These are phyloP conservation scores for Rosellinia necatrix DNA, from an alignment of 2,329 filamentous ascomycete genomes.

Conservation along the genomic window DNA sequence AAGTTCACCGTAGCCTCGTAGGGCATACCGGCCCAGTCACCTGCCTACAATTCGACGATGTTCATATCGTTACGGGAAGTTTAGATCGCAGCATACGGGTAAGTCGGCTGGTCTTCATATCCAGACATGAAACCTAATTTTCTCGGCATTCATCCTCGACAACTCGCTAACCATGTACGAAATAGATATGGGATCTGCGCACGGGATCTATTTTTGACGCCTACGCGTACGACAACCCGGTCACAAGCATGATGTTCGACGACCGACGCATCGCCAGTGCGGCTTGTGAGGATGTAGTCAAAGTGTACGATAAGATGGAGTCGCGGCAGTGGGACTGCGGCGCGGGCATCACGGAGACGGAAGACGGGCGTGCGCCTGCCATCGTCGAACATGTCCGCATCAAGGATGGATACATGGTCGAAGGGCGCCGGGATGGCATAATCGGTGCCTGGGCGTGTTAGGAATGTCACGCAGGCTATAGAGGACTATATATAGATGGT, in stretches of 20 bases:
- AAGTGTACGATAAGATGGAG: constrained; percentile 97
- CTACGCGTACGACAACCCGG: constrained; percentile 89
- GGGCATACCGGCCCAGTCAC: constrained; percentile 96
- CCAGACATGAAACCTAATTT: background rate
- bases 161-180: background rate
- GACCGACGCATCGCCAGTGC: constrained; percentile 85
- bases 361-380: constrained; percentile 66
- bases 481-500: background rate
- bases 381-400: constrained; percentile 86
- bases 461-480: too few relatives aligned
- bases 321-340: constrained; percentile 97
- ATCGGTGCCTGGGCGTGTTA: constrained; percentile 77
- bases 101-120: constrained; percentile 49
- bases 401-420: constrained; percentile 91
- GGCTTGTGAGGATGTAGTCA: constrained; percentile 90
- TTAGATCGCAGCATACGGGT: constrained; percentile 91
- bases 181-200: constrained; percentile 95
- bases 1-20: constrained; percentile 94
- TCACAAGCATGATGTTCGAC: constrained; percentile 98
- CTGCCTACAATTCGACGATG: constrained; percentile 92
- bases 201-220: constrained; percentile 95
- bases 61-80: constrained; percentile 92
- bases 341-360: constrained; percentile 72
- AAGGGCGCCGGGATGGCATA: constrained; percentile 84
- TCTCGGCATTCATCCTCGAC: background rate